Conservation (phyloP, 2,329 filamentous ascomycete species). For the Nemania diffusa region DNA sequence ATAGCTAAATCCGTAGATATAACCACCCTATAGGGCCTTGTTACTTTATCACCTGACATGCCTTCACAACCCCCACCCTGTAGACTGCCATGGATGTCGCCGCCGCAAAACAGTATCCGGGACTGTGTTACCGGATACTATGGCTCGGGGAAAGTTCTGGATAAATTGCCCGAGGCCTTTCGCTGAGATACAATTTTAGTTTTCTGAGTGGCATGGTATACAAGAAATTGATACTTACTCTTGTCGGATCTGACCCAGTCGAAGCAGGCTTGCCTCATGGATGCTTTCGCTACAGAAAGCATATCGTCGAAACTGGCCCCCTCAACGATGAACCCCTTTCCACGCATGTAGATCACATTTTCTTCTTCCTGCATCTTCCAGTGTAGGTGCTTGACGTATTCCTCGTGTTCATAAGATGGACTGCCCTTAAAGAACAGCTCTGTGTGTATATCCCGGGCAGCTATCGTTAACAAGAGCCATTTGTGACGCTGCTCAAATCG, state of each 20-base stretch:
- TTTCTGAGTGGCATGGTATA: neutral
- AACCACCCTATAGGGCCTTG: too few species aligned
- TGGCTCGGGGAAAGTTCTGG: neutral
- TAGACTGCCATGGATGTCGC: too few species aligned
- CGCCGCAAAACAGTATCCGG: too few species aligned
- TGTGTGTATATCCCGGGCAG: neutral
- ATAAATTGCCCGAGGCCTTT: neutral
- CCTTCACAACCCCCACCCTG: too few species aligned
- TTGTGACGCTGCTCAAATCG: neutral
- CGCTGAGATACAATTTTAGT: neutral
- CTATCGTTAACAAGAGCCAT: neutral
- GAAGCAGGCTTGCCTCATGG: neutral
- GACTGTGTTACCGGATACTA: too few species aligned
- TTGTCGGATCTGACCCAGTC: conserved; percentile 2
- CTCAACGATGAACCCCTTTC: neutral
- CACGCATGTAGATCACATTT: neutral
- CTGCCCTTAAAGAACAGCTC: neutral
- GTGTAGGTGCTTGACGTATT: neutral
- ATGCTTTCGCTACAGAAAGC: neutral
- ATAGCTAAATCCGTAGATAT: too few species aligned
- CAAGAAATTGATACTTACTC: neutral
- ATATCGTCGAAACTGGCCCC: neutral
- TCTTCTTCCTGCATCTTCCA: neutral
- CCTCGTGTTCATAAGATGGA: neutral
- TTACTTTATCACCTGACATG: too few species aligned